Base-by-base conservation (phyloP, 352 stramenopile genomes). In the Phytopythium oedochilum region DNA sequence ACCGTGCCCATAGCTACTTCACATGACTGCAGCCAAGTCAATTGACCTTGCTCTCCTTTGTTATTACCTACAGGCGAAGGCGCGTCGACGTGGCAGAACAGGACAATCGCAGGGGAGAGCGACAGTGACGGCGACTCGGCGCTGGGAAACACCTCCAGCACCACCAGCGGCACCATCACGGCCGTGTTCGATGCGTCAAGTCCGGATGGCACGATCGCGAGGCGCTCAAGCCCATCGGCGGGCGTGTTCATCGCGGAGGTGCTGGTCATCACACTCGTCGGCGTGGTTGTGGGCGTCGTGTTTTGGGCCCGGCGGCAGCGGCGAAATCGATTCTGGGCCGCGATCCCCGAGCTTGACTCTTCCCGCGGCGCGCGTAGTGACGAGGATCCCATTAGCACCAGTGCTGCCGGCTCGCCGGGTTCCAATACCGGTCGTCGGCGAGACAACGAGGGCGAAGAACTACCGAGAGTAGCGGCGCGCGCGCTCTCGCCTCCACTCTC, bases 191-290 rank as follows among this genome's bases (percentile, higher is more conserved):
- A 55, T 35, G 18, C 49, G 2, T 7, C 49, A 1, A 45, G n/a
- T 7, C 26, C 40, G 9, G 44, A 23, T 1, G 47, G 22, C 8
- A 57, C 29, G 11, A 59, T 47, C 10, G 60, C 54, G n/a, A 22
- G 49, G 6, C 53, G 61, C 45, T 64, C 60, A n/a, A 73, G 52
- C 20, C 51, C 54, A 15, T 46, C 50, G 18, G 55, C 62, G 17
- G 61, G 58, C 18, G 59, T 61, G 17, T 88, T 87, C 42, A 73
- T 88, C n/a, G 70, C 55, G 0, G 66, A 87, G 62, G 58, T 83
- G 46, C 49, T 85, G 18, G 46, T 78, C 26, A 66, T 89, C 34
- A 82, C 75, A 39, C 45, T 87, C 3, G 61, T 88, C 4, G 77
- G 81, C 9, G 22, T 92, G n/a, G 57, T 79, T 23, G 60, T 88